phyloP scores from a whole-genome alignment of 2,329 filamentous ascomycete genomes.

The Colletotrichum truncatum region DNA sequence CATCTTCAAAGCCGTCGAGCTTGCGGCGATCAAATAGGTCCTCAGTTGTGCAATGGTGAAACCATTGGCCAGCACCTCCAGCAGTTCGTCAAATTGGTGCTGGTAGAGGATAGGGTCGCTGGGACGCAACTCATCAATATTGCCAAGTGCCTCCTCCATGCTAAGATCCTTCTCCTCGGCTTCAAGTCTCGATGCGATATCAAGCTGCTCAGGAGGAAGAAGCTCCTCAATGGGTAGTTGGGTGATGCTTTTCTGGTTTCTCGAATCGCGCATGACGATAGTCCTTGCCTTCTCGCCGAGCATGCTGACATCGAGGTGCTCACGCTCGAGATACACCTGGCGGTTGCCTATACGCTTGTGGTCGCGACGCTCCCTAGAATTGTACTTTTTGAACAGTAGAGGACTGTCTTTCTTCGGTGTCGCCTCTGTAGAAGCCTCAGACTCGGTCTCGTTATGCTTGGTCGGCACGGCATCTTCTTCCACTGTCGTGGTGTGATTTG shows the following conservation, averaged over 20 bases:
- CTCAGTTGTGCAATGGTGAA: conserved; percentile 58
- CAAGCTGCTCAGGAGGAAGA: conserved; percentile 16
- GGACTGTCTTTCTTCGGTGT: neutral
- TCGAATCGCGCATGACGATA: conserved; percentile 55
- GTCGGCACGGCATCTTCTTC: neutral
- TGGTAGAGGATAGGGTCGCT: conserved; percentile 46
- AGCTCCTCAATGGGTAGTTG: conserved; percentile 7
- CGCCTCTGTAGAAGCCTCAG: neutral
- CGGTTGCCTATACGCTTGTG: conserved; percentile 5
- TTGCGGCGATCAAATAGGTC: conserved; percentile 45
- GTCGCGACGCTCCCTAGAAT: neutral
- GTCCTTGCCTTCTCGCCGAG: conserved; percentile 52
- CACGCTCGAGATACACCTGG: conserved; percentile 9
- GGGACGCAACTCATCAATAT: conserved; percentile 61
- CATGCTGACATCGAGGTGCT: conserved; percentile 40
- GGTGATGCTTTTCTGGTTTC: conserved; percentile 20
- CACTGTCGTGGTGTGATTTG: neutral
- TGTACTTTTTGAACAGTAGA: neutral
- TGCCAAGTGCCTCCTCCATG: conserved; percentile 48
- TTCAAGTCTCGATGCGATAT: conserved; percentile 44
- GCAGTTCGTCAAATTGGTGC: conserved; percentile 52
- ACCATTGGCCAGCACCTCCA: conserved; percentile 48
- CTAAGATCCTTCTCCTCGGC: conserved; percentile 37
- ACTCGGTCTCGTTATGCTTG: neutral
- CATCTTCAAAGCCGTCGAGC: neutral